Conservation (phyloP, 2,329 filamentous ascomycete genomes). For the Ophiostoma piceae region DNA sequence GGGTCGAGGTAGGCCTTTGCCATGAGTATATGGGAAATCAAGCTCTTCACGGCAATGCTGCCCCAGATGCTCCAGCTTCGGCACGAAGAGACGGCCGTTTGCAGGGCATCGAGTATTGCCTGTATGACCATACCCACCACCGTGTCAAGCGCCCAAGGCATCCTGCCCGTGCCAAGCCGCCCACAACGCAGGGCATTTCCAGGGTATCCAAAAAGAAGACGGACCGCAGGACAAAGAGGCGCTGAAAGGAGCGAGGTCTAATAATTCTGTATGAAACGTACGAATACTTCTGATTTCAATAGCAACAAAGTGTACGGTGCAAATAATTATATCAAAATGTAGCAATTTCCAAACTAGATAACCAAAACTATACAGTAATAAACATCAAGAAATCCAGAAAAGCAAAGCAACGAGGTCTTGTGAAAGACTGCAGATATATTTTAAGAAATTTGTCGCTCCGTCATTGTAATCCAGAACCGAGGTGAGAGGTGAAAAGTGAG, state of each 20-base stretch:
- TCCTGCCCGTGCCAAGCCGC: not conserved
- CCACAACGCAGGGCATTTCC: no score
- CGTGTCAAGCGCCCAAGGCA: not conserved
- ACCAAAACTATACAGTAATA: conserved; percentile 8
- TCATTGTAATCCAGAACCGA: not conserved
- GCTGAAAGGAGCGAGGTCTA: no score
- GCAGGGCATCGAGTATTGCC: not conserved
- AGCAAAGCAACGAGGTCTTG: conserved; percentile 31
- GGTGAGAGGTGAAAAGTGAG: not conserved
- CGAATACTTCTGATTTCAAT: no score
- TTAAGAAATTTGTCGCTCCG: conserved; percentile 6
- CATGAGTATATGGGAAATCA: not conserved
- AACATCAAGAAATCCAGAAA: not conserved
- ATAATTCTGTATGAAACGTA: no score
- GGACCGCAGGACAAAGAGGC: not conserved
- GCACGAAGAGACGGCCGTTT: not conserved
- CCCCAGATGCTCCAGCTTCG: not conserved
- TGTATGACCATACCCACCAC: no score
- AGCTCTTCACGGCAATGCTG: not conserved
- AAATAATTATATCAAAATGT: not conserved
- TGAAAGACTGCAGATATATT: conserved; percentile 15
- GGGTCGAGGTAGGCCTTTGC: no score
- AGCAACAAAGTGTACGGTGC: no score
- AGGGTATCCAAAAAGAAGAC: not conserved
- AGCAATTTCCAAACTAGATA: not conserved